Evolutionary conservation across 441 rosid genomes (phyloP).

Genomic region (Rhodomyrtus psidioides): DNA sequence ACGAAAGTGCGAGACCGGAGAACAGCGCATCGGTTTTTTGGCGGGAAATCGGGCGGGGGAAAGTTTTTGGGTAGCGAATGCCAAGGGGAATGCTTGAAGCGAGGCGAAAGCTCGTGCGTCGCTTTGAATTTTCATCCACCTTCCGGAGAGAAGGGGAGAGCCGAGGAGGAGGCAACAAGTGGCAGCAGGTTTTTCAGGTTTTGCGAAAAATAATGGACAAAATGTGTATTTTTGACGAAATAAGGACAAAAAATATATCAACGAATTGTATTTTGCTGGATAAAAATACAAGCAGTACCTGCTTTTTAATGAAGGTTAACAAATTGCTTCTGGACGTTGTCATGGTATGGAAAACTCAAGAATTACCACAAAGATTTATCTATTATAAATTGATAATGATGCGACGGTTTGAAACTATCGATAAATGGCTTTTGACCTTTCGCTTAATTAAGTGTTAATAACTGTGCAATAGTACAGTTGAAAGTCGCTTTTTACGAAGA

Average conservation of each 20-base stretch:
- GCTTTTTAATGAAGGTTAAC: background rate
- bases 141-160: background rate
- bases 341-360: background rate
- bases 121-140: background rate
- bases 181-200: background rate
- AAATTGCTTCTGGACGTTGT: accelerated
- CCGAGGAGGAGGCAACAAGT: no score
- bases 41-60: conserved; percentile 11
- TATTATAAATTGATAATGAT: accelerated
- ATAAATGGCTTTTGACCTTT: accelerated
- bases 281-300: background rate
- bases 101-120: background rate
- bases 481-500: background rate
- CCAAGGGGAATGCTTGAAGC: no score
- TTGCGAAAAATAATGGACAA: background rate
- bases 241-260: background rate
- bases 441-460: background rate
- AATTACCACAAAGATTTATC: accelerated
- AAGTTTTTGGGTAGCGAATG: no score
- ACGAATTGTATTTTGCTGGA: background rate
- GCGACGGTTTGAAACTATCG: accelerated
- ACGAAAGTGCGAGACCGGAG: conserved; percentile 11
- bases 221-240: background rate
- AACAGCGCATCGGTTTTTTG: conserved; percentile 29
- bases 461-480: background rate